phyloP scores from a whole-genome alignment of 768 basidiomycete species.

The Macrocybe gigantea region DNA sequence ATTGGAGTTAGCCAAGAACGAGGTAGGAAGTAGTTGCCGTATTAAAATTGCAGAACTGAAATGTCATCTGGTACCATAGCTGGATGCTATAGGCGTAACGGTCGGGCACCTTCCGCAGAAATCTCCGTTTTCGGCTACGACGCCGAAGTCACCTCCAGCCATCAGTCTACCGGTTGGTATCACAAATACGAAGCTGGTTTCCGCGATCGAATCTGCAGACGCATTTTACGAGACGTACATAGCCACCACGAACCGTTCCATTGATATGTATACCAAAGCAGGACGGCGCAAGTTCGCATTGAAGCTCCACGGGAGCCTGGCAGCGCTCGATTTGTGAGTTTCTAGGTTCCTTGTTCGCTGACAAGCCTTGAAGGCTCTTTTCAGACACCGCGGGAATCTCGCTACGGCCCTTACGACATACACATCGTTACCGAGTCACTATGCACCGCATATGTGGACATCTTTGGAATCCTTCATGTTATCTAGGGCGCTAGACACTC shows the following conservation, averaged over 20 bases:
- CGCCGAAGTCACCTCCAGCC: constrained; percentile 16
- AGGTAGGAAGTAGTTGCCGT: constrained; percentile 42
- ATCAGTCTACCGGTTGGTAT: constrained; percentile 29
- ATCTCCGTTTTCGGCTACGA: constrained; percentile 66
- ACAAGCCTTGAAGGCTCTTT: background rate
- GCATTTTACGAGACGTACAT: constrained; percentile 78
- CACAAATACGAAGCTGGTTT: constrained; percentile 55
- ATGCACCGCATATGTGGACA: constrained; percentile 77
- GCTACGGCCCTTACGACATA: constrained; percentile 63
- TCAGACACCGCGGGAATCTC: constrained; percentile 63
- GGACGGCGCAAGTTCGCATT: constrained; percentile 82
- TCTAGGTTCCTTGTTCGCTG: background rate
- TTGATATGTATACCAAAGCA: constrained; percentile 80
- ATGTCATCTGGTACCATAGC: constrained; percentile 34
- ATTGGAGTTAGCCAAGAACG: constrained; percentile 79
- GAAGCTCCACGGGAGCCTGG: constrained; percentile 79
- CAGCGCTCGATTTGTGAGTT: constrained; percentile 83
- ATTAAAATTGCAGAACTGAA: background rate
- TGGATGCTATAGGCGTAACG: constrained; percentile 79
- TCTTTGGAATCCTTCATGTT: constrained; percentile 78
- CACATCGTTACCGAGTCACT: constrained; percentile 79
- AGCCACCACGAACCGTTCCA: constrained; percentile 68
- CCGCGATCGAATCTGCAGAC: constrained; percentile 48
- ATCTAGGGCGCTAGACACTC: constrained; percentile 64
- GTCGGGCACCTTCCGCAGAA: constrained; percentile 63